phyloP scores from a whole-genome alignment of 169 alveolate genomes.

The Eimeria necatrix region DNA sequence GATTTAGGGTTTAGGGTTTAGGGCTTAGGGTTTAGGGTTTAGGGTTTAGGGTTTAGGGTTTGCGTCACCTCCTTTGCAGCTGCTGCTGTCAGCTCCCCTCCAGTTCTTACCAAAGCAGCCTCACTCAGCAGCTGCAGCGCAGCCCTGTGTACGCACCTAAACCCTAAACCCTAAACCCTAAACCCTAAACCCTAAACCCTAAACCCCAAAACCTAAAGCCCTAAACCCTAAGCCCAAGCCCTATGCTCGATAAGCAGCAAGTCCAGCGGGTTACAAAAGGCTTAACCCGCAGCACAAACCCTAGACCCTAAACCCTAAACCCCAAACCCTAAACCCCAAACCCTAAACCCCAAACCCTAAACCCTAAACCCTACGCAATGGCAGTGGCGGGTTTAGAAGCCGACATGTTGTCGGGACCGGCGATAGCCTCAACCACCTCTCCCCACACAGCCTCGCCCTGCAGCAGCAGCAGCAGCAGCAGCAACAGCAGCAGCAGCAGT shows the following conservation, averaged over 20 bases:
- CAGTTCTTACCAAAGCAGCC: not conserved
- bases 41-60: not conserved
- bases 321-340: no score
- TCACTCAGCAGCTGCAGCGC: not conserved
- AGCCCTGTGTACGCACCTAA: not conserved
- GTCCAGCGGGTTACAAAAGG: no score
- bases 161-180: not conserved
- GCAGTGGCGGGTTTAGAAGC: not conserved
- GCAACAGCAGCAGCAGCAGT: not conserved
- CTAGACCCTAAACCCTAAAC: no score
- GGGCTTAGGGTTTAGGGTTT: not conserved
- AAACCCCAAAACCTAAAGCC: no score
- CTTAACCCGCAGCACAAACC: no score
- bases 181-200: constrained; percentile 4
- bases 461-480: constrained; percentile 3
- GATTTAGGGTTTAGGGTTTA: constrained; percentile 3
- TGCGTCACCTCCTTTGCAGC: not conserved
- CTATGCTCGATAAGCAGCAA: no score
- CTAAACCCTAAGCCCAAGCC: no score
- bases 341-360: not conserved
- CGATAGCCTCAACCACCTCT: not conserved
- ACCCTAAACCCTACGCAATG: not conserved
- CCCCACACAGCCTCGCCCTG: not conserved
- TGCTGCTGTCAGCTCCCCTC: not conserved
- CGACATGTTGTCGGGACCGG: not conserved